Evolutionary conservation across 2,329 filamentous ascomycete species (phyloP).

Genomic region (Cytospora piceae): DNA sequence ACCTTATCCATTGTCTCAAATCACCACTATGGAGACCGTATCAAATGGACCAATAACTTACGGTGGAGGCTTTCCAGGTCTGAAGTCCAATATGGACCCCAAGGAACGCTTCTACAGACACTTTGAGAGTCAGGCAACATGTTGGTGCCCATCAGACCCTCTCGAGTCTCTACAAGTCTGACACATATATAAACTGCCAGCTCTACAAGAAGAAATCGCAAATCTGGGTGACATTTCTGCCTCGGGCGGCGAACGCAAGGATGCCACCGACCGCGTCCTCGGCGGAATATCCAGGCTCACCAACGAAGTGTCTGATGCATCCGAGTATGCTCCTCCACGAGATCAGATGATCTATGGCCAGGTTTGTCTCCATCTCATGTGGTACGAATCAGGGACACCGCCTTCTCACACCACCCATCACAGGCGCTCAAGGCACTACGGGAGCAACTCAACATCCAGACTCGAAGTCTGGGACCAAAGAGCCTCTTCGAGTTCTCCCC

Average conservation of each 20-base stretch:
- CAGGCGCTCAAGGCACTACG: slow-evolving; percentile 80
- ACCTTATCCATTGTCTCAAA: background rate
- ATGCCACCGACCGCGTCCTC: slow-evolving; percentile 80
- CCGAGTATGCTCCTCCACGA: slow-evolving; percentile 81
- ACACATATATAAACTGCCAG: slow-evolving; percentile 48
- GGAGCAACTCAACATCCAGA: slow-evolving; percentile 74
- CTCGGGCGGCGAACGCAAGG: slow-evolving; percentile 74
- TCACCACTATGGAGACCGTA: slow-evolving; percentile 22
- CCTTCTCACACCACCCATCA: slow-evolving; percentile 10
- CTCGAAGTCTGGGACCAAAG: slow-evolving; percentile 68
- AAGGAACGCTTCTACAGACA: slow-evolving; percentile 85
- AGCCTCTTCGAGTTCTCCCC: slow-evolving; percentile 80
- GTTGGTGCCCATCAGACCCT: slow-evolving; percentile 7
- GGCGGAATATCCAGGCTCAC: slow-evolving; percentile 80
- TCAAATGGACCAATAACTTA: slow-evolving; percentile 27
- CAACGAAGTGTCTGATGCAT: slow-evolving; percentile 82
- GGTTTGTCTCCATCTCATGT: slow-evolving; percentile 47
- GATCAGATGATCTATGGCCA: slow-evolving; percentile 86
- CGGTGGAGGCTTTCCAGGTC: slow-evolving; percentile 33
- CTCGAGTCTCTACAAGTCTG: background rate
- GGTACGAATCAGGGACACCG: background rate
- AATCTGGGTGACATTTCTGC: slow-evolving; percentile 65
- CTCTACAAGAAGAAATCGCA: slow-evolving; percentile 75
- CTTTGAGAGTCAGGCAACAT: slow-evolving; percentile 74
- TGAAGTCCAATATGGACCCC: slow-evolving; percentile 47